phyloP scores from a whole-genome alignment of 78 protist species.

The Goniomonas avonlea region DNA sequence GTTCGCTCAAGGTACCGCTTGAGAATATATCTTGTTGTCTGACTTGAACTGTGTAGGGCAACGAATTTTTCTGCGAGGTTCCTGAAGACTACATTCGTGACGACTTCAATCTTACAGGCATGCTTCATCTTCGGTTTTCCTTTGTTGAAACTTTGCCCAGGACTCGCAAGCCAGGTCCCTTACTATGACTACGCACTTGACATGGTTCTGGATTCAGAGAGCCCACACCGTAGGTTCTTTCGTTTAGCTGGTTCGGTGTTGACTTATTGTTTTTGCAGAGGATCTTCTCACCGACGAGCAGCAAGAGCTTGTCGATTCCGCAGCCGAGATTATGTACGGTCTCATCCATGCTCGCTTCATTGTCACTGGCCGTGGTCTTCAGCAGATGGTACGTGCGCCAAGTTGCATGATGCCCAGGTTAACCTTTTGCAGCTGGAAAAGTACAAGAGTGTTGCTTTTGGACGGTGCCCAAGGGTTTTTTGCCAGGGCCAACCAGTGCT shows the following conservation, averaged over 20 bases:
- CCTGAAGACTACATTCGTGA: conserved; percentile 56
- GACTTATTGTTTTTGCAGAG: no score
- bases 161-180: conserved; percentile 65
- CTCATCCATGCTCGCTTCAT: conserved; percentile 89
- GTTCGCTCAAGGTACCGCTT: no score
- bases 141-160: background rate
- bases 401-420: background rate
- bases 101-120: background rate
- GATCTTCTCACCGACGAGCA: conserved; percentile 44
- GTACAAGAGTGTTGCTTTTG: conserved; percentile 75
- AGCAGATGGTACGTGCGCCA: conserved; percentile 56
- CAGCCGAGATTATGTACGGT: conserved; percentile 83
- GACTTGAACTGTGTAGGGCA: no score
- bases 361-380: conserved; percentile 66
- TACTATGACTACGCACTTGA: conserved; percentile 81
- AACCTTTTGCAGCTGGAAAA: conserved; percentile 32
- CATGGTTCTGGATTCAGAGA: conserved; percentile 75
- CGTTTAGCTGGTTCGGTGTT: background rate
- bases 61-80: conserved; percentile 14
- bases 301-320: conserved; percentile 22
- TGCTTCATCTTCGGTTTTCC: background rate
- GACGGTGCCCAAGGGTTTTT: conserved; percentile 86
- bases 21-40: no score
- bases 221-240: conserved; percentile 15
- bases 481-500: conserved; percentile 85